Base-by-base conservation (phyloP, 805 yeast genomes). In the Candida methanosorbosa region DNA sequence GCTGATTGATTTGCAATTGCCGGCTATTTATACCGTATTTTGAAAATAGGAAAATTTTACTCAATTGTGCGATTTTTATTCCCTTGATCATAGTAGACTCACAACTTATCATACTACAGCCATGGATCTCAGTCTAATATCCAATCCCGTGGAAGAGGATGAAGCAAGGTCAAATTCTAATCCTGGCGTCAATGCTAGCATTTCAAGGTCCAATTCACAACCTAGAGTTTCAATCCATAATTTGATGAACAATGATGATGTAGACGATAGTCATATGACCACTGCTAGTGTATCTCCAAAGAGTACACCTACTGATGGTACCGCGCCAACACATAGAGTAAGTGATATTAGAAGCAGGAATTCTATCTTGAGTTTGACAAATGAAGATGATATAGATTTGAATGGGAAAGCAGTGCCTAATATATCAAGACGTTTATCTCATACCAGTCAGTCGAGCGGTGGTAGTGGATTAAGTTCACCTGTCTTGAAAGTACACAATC, bases 351-450 rank as follows among this genome's bases (percentile, higher is more conserved):
- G 44, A 25, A 42, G 43, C 23, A 48, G 54, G 28, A 55, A 40
- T 35, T 53, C 59, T 34, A 57, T 58, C 28, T 44, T 43, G n/a
- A 48, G 48, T 35, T 38, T 70, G 31, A 67, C 75, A 7, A 68
- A 70, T 40, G 70, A 63, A 32, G 60, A 55, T 11, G 74, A 66
- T 41, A 61, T 64, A 16, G 75, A 65, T 33, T 48, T 63, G 18
- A 55, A 56, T 18, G 72, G 70, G 1, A 59, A 54, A 20, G 61
- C 50, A 33, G 59, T 68, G 0, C 62, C 65, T 11, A 56, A 56
- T 36, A 41, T 56, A 7, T 54, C 57, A 4, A 49, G 63, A 38
- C 41, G 61, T 13, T 25, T 48, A 22, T 48, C 57, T 5, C 38
- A 42, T 23, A 52, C 35, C 3, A 32, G 35, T 22, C 18, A 49